Percentiles rank a stretch among this genome's conserved stretches.
Conservation (phyloP, 306 rosid species). For the Senna siamea region DNA sequence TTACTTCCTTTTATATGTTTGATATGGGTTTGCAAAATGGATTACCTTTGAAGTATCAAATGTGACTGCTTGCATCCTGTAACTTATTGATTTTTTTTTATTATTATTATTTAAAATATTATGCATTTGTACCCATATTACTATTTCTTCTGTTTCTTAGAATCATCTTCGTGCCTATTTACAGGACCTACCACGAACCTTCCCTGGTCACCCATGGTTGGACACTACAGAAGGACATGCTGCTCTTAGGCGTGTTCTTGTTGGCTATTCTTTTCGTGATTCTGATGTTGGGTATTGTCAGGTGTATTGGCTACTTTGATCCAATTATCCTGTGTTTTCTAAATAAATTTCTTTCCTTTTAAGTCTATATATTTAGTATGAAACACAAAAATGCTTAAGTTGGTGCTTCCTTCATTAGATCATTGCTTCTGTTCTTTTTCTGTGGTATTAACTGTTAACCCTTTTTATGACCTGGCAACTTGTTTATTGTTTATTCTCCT, state of each 20-base stretch:
- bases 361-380: not conserved
- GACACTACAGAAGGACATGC: constrained; percentile 97
- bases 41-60: not conserved
- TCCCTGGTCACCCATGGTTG: constrained; percentile 98
- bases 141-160: constrained; percentile 7
- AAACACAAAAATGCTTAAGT: not conserved
- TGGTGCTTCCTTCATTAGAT: constrained; percentile 11
- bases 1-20: not conserved
- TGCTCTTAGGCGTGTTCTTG: constrained; percentile 94
- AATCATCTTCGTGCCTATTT: constrained; percentile 6
- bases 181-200: constrained; percentile 95
- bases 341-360: not conserved
- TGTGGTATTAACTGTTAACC: not conserved
- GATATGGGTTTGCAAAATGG: constrained; percentile 27
- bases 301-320: constrained; percentile 51
- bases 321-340: constrained; percentile 23
- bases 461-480: constrained; percentile 4
- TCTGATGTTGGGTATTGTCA: constrained; percentile 99
- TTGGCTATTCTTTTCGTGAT: constrained; percentile 97
- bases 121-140: not conserved
- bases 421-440: not conserved
- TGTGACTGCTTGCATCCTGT: not conserved
- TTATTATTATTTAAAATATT: constrained; percentile 19
- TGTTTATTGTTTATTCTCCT: constrained; percentile 23
- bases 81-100: constrained; percentile 23